A percentile compares a stretch with the other conserved stretches of the same genome.
Conservation (phyloP, 129 eudicot species). For the Heracleum sosnowskyi region DNA sequence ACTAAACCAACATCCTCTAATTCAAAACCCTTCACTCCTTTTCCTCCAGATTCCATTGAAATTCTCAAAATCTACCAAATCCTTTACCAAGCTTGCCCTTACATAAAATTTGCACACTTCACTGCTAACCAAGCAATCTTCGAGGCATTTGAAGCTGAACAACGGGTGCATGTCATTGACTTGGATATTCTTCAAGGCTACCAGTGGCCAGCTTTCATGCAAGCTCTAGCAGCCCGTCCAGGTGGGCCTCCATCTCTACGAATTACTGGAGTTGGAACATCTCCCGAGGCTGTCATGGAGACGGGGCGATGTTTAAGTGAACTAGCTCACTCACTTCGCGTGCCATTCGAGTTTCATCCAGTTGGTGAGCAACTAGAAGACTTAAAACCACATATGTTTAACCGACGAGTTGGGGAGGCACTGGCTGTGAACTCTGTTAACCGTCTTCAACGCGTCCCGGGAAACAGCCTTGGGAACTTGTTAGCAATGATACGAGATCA, state of each 20-base stretch:
- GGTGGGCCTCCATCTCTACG: slow-evolving; percentile 4
- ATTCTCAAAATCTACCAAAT: slow-evolving; percentile 12
- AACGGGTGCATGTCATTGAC: slow-evolving; percentile 12
- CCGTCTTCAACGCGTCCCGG: slow-evolving; percentile 6
- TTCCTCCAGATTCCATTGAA: slow-evolving; percentile 10
- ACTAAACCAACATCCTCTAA: slow-evolving; percentile 41
- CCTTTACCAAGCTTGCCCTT: slow-evolving; percentile 16
- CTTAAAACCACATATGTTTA: slow-evolving; percentile 9
- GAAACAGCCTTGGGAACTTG: neutral
- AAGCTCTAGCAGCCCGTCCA: slow-evolving; percentile 12
- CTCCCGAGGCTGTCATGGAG: slow-evolving; percentile 5
- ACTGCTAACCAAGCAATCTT: slow-evolving; percentile 13
- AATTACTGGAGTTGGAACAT: slow-evolving; percentile 1
- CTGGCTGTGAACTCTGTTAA: slow-evolving; percentile 8
- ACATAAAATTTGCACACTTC: slow-evolving; percentile 13
- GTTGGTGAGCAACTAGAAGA: slow-evolving; percentile 9
- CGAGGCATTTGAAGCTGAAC: slow-evolving; percentile 12
- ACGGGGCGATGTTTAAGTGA: slow-evolving; percentile 12
- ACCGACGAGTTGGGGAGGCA: slow-evolving; percentile 12
- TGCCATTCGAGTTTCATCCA: slow-evolving; percentile 14
- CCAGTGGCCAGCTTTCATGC: slow-evolving; percentile 17
- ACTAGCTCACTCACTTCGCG: slow-evolving; percentile 7
- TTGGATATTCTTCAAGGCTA: slow-evolving; percentile 12
- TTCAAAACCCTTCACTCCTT: slow-evolving; percentile 13
- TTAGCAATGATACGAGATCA: slow-evolving; percentile 8